Evolutionary conservation across 345 rosid species (phyloP), one percentile per base, ranked within the genome.

Genomic region (Aquilaria sinensis): DNA sequence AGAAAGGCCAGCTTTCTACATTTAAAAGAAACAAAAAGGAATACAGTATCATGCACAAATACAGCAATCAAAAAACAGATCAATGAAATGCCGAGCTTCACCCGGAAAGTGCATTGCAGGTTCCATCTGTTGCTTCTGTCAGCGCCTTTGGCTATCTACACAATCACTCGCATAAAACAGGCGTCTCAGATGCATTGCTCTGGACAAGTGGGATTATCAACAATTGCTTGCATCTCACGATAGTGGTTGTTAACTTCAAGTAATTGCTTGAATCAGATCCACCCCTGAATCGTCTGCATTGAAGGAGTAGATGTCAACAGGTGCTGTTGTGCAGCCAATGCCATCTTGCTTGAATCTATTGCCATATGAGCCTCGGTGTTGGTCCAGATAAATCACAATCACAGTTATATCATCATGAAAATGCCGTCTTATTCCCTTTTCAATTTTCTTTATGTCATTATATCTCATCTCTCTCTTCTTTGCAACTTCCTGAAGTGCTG

Each of bases 401-500:
- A 85, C 96, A 0, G 89, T 88, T 49, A 88, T 83, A 57, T 88
- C 92, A 8, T 88, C 96, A 10, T 88, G 92, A 67, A 85, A 88
- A 74, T 88, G 89, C 4, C 96, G 85, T 68, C 96, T 75, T 62
- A 78, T 56, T 47, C 96, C 96, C 68, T 51, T 83, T 29, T 74
- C 74, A 0, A 88, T 78, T 60, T 81, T 81, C 75, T 74, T 80
- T 30, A 88, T 75, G 31, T 88, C 96, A 1, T 72, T 33, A 37
- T 85, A 85, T 52, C 79, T 71, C 86, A 88, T 83, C 73, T 85
- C 91, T 63, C 81, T 81, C 77, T 88, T 85, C 78, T 67, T 88
- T 3, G 92, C 96, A 46, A 88, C 96, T 70, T 78, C 86, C 33
- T 83, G 75, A 0, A 81, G 76, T 62, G 96, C 96, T 13, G 89